Evolutionary conservation across 768 basidiomycete genomes (phyloP).

Genomic region (Coprinopsis cinerea): DNA sequence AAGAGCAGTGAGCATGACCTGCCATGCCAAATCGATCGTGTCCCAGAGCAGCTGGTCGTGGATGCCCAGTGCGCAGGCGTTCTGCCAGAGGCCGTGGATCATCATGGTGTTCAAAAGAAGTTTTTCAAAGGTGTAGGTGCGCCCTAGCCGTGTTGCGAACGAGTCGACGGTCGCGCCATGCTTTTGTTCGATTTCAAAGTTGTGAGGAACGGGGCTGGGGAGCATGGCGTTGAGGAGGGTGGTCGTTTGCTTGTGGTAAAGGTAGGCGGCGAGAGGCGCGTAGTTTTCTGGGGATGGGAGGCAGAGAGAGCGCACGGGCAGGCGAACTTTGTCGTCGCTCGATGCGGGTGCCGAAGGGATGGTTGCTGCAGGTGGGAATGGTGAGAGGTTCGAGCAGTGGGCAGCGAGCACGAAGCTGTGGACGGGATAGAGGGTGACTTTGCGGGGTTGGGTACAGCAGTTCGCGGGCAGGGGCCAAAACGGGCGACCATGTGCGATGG

Average conservation of each 20-base stretch:
- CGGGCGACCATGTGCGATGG: slow-evolving; percentile 56
- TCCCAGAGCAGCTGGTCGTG: slow-evolving; percentile 63
- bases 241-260: slow-evolving; percentile 58
- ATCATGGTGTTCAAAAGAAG: slow-evolving; percentile 42
- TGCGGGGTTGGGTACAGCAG: slow-evolving; percentile 17
- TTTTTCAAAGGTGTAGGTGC: slow-evolving; percentile 37
- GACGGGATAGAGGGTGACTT: slow-evolving; percentile 52
- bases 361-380: slow-evolving; percentile 34
- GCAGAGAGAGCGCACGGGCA: slow-evolving; percentile 59
- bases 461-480: slow-evolving; percentile 20
- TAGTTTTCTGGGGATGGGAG: slow-evolving; percentile 62
- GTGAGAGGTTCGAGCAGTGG: slow-evolving; percentile 60
- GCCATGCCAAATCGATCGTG: slow-evolving; percentile 62
- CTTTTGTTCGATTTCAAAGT: slow-evolving; percentile 23
- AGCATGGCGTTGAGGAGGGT: slow-evolving; percentile 45
- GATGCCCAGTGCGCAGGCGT: slow-evolving; percentile 64
- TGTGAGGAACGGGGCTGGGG: slow-evolving; percentile 31
- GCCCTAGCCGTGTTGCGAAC: slow-evolving; percentile 31
- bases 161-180: slow-evolving; percentile 9
- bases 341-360: not conserved
- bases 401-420: slow-evolving; percentile 68
- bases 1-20: slow-evolving; percentile 37
- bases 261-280: slow-evolving; percentile 51
- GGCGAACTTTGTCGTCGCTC: slow-evolving; percentile 20
- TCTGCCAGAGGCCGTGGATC: slow-evolving; percentile 68